Conservation (phyloP, 345 rosid genomes). For the Lagerstroemia speciosa region DNA sequence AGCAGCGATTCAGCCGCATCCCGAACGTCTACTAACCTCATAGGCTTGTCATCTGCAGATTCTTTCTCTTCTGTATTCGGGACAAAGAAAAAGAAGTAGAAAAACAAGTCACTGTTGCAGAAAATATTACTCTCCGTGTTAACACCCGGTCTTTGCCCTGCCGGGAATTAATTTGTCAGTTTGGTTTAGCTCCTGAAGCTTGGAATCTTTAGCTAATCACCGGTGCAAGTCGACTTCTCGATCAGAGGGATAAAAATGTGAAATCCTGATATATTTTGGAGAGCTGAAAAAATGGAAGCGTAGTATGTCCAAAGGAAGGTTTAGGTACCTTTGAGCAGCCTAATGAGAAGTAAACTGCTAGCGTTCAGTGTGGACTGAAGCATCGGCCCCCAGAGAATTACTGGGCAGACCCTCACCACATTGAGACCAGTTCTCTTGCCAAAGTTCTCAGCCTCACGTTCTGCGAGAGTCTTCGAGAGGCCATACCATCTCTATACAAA, state of each 20-base stretch:
- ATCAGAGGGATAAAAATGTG: too few relatives aligned
- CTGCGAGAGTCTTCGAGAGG: conserved; percentile 10
- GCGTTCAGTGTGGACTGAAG: conserved; percentile 10
- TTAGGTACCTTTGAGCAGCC: conserved; percentile 13
- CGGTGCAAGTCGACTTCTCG: background rate
- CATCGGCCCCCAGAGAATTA: conserved; percentile 10
- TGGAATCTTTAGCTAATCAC: background rate
- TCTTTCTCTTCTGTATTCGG: conserved; percentile 5
- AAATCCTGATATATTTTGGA: background rate
- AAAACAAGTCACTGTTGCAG: background rate
- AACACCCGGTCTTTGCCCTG: background rate
- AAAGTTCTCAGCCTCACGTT: conserved; percentile 6
- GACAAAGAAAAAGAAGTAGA: background rate
- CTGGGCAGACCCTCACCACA: conserved; percentile 14
- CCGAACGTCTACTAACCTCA: conserved; percentile 34
- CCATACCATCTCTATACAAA: conserved; percentile 4
- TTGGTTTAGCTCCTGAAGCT: too few relatives aligned
- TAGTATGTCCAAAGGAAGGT: background rate
- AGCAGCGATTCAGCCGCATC: conserved; percentile 59
- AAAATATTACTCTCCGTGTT: background rate
- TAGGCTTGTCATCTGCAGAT: background rate
- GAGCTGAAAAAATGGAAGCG: background rate
- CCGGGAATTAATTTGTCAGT: too few relatives aligned
- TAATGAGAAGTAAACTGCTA: conserved; percentile 10
- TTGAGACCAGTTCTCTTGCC: conserved; percentile 7